Percentiles rank a stretch among this genome's conserved stretches.
Conservation (phyloP, 2,329 filamentous ascomycete genomes). For the Lasiodiplodia sp. region DNA sequence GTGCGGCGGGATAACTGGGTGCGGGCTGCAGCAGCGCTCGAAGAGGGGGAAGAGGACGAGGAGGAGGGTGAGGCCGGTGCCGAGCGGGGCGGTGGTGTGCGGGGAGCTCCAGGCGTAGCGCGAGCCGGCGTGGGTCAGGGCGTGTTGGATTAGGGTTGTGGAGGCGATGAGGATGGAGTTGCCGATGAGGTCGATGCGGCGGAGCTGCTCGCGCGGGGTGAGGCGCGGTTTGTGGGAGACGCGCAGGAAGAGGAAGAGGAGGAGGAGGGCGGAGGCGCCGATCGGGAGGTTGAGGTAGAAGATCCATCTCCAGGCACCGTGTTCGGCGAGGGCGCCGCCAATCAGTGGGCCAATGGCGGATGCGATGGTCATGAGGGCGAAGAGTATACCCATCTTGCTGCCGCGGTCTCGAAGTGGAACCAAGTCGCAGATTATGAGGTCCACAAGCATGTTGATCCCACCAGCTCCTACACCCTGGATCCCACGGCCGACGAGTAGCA, state of each 20-base stretch:
- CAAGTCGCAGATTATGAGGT: constrained; percentile 60
- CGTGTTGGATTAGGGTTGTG: constrained; percentile 44
- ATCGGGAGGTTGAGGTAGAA: constrained; percentile 54
- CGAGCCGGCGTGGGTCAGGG: constrained; percentile 48
- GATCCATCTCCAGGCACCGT: constrained; percentile 56
- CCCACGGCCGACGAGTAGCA: constrained; percentile 63
- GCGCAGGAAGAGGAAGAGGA: constrained; percentile 44
- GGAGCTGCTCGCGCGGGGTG: constrained; percentile 28
- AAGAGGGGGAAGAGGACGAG: constrained; percentile 43
- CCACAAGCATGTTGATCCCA: constrained; percentile 55
- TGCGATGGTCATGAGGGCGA: constrained; percentile 37
- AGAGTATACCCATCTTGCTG: constrained; percentile 45
- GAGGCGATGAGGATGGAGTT: constrained; percentile 50
- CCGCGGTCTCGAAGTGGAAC: constrained; percentile 56
- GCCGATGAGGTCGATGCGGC: constrained; percentile 38
- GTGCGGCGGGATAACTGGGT: constrained; percentile 47
- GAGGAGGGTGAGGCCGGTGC: constrained; percentile 47
- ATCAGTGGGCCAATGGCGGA: constrained; percentile 41
- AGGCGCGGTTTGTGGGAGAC: constrained; percentile 40
- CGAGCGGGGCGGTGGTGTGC: constrained; percentile 43
- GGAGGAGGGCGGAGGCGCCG: constrained; percentile 40
- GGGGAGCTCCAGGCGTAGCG: constrained; percentile 45
- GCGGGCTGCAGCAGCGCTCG: constrained; percentile 41
- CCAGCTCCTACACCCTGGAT: constrained; percentile 63
- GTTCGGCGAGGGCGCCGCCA: constrained; percentile 42